Conservation (phyloP, 148 eudicot species). For the Fagopyrum tataricum region DNA sequence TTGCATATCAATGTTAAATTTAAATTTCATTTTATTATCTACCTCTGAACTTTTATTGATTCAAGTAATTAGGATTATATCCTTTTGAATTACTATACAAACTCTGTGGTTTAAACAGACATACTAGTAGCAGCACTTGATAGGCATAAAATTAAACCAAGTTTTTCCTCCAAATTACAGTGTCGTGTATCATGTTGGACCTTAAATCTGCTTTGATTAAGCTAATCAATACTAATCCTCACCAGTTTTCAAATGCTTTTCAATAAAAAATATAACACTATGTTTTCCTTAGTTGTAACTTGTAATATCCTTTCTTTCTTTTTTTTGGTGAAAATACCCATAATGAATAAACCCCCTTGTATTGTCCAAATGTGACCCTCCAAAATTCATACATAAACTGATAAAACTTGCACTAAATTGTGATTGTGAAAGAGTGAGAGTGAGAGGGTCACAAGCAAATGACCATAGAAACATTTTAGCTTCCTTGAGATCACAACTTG, state of each 20-base stretch:
- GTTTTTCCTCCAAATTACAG: too few species aligned
- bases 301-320: neutral
- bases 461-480: constrained; percentile 1
- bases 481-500: constrained; percentile 6
- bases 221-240: neutral
- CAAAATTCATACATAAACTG: constrained; percentile 7
- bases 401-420: constrained; percentile 8
- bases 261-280: neutral
- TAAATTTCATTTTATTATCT: neutral
- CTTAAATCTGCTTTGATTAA: neutral
- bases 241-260: too few species aligned
- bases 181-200: neutral
- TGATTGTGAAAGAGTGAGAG: neutral
- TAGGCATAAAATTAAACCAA: too few species aligned
- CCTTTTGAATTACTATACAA: neutral
- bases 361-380: neutral
- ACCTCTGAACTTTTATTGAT: neutral
- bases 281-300: neutral
- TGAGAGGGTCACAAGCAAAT: neutral
- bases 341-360: neutral
- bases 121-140: neutral
- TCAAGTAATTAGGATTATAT: neutral
- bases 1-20: neutral
- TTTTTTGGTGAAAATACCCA: neutral
- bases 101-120: neutral